Conservation (phyloP, 1,284 basidiomycete genomes). For the Gomphus bonarii region DNA sequence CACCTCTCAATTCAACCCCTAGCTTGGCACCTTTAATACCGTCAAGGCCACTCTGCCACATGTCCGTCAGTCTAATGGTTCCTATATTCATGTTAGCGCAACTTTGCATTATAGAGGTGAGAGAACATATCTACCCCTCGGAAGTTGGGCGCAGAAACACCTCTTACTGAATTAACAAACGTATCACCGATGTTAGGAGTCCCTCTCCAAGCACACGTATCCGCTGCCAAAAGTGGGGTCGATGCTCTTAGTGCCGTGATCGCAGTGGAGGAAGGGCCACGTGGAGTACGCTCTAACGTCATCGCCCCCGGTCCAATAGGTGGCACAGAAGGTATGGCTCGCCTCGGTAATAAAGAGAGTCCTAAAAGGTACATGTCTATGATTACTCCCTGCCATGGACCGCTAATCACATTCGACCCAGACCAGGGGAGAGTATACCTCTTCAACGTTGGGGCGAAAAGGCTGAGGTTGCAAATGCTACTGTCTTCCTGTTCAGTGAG, state of each 20-base stretch:
- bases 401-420: background rate
- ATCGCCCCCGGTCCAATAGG: constrained; percentile 84
- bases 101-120: constrained; percentile 81
- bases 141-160: background rate
- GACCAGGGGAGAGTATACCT: constrained; percentile 28
- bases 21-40: constrained; percentile 91
- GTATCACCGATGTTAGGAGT: constrained; percentile 35
- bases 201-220: constrained; percentile 90
- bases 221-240: constrained; percentile 90
- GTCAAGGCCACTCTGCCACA: constrained; percentile 82
- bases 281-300: constrained; percentile 90
- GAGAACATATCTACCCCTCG: constrained; percentile 13
- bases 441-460: constrained; percentile 58
- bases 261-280: constrained; percentile 89
- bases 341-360: constrained; percentile 42
- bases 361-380: background rate
- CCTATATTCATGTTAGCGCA: constrained; percentile 88
- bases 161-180: background rate
- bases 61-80: constrained; percentile 61
- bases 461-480: constrained; percentile 71
- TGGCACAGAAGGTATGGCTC: constrained; percentile 78
- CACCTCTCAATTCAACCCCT: background rate
- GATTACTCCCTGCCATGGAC: background rate
- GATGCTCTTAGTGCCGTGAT: constrained; percentile 81
- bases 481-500: constrained; percentile 83